Base-by-base conservation (phyloP, 495 filamentous ascomycete genomes). In the Durotheca rogersii region DNA sequence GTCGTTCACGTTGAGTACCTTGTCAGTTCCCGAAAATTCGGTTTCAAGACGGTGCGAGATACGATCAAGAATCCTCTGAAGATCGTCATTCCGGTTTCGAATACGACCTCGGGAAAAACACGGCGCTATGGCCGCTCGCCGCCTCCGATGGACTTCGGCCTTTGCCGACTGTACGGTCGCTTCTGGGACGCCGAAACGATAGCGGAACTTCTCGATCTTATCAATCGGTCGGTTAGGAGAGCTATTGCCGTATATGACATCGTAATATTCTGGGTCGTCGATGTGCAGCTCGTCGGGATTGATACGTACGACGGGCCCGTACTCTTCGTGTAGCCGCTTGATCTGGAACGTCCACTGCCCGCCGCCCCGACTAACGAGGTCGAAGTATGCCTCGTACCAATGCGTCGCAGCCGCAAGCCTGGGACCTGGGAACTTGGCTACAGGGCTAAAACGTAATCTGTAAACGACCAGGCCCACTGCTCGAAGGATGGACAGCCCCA, bases 391-490 rank as follows among this genome's bases (percentile, higher is more conserved):
- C 23, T 27, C 23, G 9, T 76, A 73, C 27, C 46, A 62, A 15
- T 46, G 30, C 0, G 69, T 75, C 2, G 67, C 32, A 0, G 76
- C 79, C 4, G 78, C 75, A 3, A 76, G 27, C 21, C 61, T 69
- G 3, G 70, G 70, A 1, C 73, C 72, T 1, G 73, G 75, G 34
- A 80, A 64, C 3, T 68, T 58, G 5, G 59, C 39, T 3, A 77
- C 51, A n/a, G 74, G 75, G 23, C 75, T 72, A 50, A 78, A 72
- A 45, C 67, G 74, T 5, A 76, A 33, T 15, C 70, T 60, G 47
- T 27, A 27, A 9, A 27, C 23, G 9, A 9, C 23, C 9, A 27
- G 23, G n/a, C n/a, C n/a, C n/a, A n/a, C n/a, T n/a, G n/a, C n/a
- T n/a, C n/a, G n/a, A n/a, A n/a, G n/a, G n/a, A n/a, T n/a, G n/a